Evolutionary conservation across 1,139 yeast species (phyloP), one percentile per base, ranked within the genome.

Genomic region (Candida gigantensis): DNA sequence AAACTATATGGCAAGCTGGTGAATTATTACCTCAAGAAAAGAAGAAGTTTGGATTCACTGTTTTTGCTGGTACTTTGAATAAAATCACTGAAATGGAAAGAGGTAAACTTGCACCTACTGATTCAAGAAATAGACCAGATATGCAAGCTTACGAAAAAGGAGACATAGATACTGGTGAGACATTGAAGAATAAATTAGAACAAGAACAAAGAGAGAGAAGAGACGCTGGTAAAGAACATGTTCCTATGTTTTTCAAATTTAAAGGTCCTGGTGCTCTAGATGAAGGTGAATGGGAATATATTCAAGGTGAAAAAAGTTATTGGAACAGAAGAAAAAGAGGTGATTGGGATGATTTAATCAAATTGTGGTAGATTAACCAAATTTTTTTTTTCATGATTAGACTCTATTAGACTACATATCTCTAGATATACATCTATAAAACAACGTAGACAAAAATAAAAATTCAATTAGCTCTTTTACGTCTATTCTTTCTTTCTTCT

Each of bases 71-170:
- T 8, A 74, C 84, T 25, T 69, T 92, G 55, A 88, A 89, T 53
- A 85, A 87, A 44, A 75, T 88, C 28, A 86, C 96, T 0, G 65
- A 60, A 3, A 62, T 90, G 19, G 96, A 88, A 55, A 56, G 74
- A 24, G 83, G 70, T 9, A 43, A 58, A 1, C 51, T 90, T 34
- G 82, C 97, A 3, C 92, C 90, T 5, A 87, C 95, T 0, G 98
- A 92, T 56, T 85, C 96, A 3, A 77, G 98, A 53, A 61, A 81
- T 31, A 76, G 98, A 52, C 97, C 97, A 0, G 98, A 92, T 58
- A 77, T 88, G 53, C 66, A 76, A 30, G 64, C 70, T 5, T 88
- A 88, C 50, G 95, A 88, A 52, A 54, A 71, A 15, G 94, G 94
- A 3, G 64, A 79, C 14, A 62, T 82, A 6, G 86, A 78, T 11